phyloP scores from a whole-genome alignment of 2,329 filamentous ascomycete genomes.

The Aspergillus fumigatus region DNA sequence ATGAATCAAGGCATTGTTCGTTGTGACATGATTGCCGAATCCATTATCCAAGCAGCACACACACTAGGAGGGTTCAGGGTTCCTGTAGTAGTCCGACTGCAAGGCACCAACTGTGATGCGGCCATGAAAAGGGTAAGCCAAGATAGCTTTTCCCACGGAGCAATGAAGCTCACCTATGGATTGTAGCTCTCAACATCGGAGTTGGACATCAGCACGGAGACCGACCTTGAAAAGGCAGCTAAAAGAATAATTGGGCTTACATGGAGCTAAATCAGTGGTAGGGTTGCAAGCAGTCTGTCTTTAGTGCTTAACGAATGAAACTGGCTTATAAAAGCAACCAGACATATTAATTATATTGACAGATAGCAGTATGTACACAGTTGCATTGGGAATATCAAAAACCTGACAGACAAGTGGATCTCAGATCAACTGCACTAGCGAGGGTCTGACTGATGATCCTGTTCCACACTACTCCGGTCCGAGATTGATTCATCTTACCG shows the following conservation, averaged over 20 bases:
- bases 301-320: too few species aligned
- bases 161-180: not conserved
- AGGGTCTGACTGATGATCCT: not conserved
- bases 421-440: not conserved
- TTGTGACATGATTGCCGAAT: slow-evolving; percentile 51
- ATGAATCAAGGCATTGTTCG: slow-evolving; percentile 41
- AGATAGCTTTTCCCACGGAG: not conserved
- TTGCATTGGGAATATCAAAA: not conserved
- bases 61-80: slow-evolving; percentile 37
- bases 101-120: slow-evolving; percentile 45
- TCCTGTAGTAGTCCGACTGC: slow-evolving; percentile 45
- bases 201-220: slow-evolving; percentile 3
- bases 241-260: slow-evolving; percentile 13
- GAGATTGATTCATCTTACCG: not conserved
- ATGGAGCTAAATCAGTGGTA: not conserved
- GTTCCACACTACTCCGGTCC: too few species aligned
- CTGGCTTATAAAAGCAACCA: too few species aligned
- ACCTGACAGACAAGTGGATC: not conserved
- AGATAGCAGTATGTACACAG: not conserved
- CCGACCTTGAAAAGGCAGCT: slow-evolving; percentile 13
- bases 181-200: slow-evolving; percentile 5
- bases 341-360: too few species aligned
- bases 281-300: too few species aligned
- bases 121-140: slow-evolving; percentile 39
- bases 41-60: slow-evolving; percentile 42